phyloP scores from a whole-genome alignment of 768 basidiomycete genomes.

The Postia placenta region DNA sequence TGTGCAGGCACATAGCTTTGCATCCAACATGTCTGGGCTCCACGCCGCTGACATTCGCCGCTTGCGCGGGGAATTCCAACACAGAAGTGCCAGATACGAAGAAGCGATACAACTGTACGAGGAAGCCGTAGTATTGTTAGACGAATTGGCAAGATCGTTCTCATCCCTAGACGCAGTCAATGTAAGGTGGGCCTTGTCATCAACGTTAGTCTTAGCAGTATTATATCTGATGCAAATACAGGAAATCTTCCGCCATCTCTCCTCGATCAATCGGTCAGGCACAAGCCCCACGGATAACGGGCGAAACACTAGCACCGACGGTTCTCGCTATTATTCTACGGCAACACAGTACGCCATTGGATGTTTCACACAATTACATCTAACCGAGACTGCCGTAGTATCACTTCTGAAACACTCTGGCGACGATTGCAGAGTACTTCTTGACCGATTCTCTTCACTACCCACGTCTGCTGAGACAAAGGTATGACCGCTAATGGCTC shows the following conservation, averaged over 20 bases:
- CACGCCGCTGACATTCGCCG: constrained; percentile 56
- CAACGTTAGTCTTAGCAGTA: neutral
- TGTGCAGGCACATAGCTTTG: constrained; percentile 38
- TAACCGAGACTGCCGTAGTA: constrained; percentile 32
- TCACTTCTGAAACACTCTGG: constrained; percentile 58
- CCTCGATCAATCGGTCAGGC: constrained; percentile 4
- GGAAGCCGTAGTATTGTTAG: constrained; percentile 51
- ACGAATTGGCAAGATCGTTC: constrained; percentile 54
- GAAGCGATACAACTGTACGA: constrained; percentile 51
- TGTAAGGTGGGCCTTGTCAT: constrained; percentile 27
- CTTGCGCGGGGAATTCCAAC: constrained; percentile 49
- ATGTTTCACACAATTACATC: neutral
- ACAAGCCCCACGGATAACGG: constrained; percentile 13
- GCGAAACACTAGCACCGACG: constrained; percentile 53
- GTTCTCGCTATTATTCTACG: constrained; percentile 57
- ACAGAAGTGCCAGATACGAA: constrained; percentile 31
- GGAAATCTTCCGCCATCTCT: constrained; percentile 15
- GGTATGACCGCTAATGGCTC: constrained; percentile 29
- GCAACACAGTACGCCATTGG: constrained; percentile 53
- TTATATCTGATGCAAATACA: neutral
- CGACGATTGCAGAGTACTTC: constrained; percentile 43
- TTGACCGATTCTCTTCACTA: constrained; percentile 52
- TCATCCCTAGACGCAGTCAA: constrained; percentile 44
- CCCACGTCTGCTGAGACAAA: constrained; percentile 54
- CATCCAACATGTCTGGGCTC: constrained; percentile 43